A percentile compares a stretch with the other conserved stretches of the same genome.
Evolutionary conservation across 805 yeast genomes (phyloP).

Genomic region (Metschnikowia reukaufii): DNA sequence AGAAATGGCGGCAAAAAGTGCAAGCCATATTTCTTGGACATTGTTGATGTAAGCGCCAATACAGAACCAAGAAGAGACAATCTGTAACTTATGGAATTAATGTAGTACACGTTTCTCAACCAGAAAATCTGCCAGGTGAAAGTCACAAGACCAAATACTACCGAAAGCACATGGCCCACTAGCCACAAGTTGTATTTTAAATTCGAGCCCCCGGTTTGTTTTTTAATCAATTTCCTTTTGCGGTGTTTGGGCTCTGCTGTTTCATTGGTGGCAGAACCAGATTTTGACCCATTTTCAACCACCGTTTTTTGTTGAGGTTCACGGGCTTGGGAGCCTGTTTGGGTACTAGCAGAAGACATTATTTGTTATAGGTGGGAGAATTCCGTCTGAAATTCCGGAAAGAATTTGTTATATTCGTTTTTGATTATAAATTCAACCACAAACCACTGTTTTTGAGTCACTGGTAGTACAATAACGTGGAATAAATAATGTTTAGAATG

Average conservation of each 20-base stretch:
- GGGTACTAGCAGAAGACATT: conserved; percentile 6
- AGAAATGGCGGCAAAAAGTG: conserved; percentile 58
- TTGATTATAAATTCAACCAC: no score
- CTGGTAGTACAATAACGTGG: neutral
- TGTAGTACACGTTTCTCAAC: conserved; percentile 38
- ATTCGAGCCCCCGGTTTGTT: conserved; percentile 32
- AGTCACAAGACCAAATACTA: conserved; percentile 46
- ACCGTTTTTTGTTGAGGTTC: neutral
- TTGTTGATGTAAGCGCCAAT: conserved; percentile 51
- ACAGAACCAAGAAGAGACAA: conserved; percentile 57
- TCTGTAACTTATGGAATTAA: conserved; percentile 55
- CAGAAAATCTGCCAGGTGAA: conserved; percentile 40
- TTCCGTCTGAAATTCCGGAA: neutral
- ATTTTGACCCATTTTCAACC: neutral
- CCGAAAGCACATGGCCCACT: conserved; percentile 50
- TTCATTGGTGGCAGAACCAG: conserved; percentile 13
- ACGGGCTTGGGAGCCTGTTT: neutral
- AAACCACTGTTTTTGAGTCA: neutral
- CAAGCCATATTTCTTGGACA: conserved; percentile 59
- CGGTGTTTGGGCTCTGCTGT: conserved; percentile 18
- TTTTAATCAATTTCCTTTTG: conserved; percentile 33
- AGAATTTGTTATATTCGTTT: neutral
- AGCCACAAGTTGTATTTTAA: conserved; percentile 53
- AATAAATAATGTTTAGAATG: neutral
- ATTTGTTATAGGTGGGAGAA: neutral